These are phyloP conservation scores for Fulvia fulva DNA, from an alignment of 2,329 filamentous ascomycete species.

Conservation along the genomic window DNA sequence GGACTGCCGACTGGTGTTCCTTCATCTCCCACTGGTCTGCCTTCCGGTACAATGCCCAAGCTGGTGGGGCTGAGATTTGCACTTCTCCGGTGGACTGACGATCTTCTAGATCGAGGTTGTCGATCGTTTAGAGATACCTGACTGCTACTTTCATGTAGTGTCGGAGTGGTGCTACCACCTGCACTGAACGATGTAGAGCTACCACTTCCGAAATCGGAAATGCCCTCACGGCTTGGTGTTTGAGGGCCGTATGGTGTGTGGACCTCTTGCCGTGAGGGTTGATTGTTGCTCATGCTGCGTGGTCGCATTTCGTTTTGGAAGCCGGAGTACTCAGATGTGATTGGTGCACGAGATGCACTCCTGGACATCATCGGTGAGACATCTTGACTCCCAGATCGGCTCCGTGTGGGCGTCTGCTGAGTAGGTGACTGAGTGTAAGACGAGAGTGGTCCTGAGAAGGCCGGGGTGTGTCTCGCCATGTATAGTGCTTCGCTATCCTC, in stretches of 20 bases:
- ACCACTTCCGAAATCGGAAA: background rate
- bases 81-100: background rate
- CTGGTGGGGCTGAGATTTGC: background rate
- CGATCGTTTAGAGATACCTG: background rate
- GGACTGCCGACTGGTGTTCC: background rate
- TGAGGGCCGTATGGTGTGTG: slow-evolving; percentile 1
- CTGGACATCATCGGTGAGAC: background rate
- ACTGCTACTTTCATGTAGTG: background rate
- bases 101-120: background rate
- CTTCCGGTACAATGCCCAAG: background rate
- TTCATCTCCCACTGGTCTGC: background rate
- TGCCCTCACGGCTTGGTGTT: background rate
- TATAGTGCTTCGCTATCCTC: background rate
- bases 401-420: background rate
- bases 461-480: background rate
- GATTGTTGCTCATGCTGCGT: background rate
- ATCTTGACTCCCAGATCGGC: background rate
- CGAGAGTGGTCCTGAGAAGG: background rate
- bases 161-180: background rate
- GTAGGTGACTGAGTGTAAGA: background rate
- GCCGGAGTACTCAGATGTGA: background rate
- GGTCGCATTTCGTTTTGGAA: background rate
- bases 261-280: background rate
- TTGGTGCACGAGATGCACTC: background rate
- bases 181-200: background rate